Percentiles rank a stretch among this genome's conserved stretches.
These are phyloP conservation scores for Senna tora DNA, from an alignment of 306 rosid species.

Conservation along the genomic window DNA sequence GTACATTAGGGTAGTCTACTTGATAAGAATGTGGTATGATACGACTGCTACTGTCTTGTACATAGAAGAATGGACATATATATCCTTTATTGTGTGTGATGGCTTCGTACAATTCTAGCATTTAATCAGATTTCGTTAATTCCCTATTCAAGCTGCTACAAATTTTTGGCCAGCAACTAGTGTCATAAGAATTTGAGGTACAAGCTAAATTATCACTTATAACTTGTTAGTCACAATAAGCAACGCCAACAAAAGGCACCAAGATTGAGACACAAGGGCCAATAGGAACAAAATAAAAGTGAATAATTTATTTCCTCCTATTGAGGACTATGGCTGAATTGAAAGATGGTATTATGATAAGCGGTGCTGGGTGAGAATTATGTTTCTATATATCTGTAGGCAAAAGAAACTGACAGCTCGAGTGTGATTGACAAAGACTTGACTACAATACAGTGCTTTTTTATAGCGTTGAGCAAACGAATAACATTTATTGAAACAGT, in stretches of 20 bases:
- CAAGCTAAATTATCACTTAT: not conserved
- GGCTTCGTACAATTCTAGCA: slow-evolving; percentile 23
- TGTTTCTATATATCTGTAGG: not conserved
- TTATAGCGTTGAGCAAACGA: not conserved
- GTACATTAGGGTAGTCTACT: slow-evolving; percentile 29
- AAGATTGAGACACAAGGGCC: not conserved
- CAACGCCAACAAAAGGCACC: not conserved
- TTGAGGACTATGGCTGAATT: not conserved
- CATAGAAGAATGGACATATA: slow-evolving; percentile 29
- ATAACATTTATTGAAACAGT: slow-evolving; percentile 11
- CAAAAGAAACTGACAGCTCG: not conserved
- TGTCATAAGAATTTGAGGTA: not conserved
- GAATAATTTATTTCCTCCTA: too few relatives aligned
- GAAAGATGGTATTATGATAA: too few relatives aligned
- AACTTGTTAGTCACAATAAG: not conserved
- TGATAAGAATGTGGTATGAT: slow-evolving; percentile 23
- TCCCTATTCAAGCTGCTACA: not conserved
- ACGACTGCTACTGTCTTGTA: slow-evolving; percentile 38
- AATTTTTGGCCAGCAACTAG: not conserved
- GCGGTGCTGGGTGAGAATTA: not conserved
- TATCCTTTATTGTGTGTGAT: slow-evolving; percentile 26
- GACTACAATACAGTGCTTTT: not conserved
- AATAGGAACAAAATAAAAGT: not conserved
- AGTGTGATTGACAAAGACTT: not conserved
- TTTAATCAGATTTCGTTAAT: slow-evolving; percentile 27